Conservation (phyloP, 768 basidiomycete genomes). For the Russula brevipes region DNA sequence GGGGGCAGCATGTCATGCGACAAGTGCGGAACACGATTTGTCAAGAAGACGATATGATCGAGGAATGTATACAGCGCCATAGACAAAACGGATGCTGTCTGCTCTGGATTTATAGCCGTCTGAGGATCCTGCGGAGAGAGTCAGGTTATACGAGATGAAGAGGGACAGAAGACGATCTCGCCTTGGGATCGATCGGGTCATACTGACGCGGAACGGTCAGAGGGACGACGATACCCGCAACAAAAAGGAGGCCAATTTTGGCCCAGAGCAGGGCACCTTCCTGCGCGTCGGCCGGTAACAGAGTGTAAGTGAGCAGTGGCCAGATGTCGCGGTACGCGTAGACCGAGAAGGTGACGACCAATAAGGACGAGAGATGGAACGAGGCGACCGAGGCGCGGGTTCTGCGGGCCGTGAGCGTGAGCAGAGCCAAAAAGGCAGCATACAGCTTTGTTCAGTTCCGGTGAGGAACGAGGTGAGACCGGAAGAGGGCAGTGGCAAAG, state of each 20-base stretch:
- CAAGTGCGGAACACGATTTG: slow-evolving; percentile 42
- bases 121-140: slow-evolving; percentile 27
- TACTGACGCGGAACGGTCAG: slow-evolving; percentile 53
- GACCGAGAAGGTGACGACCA: slow-evolving; percentile 44
- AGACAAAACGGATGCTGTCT: slow-evolving; percentile 31
- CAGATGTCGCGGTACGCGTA: slow-evolving; percentile 57
- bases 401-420: slow-evolving; percentile 21
- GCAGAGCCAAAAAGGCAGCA: slow-evolving; percentile 24
- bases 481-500: not conserved
- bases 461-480: not conserved
- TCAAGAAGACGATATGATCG: slow-evolving; percentile 45
- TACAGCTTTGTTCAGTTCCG: slow-evolving; percentile 20
- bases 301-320: slow-evolving; percentile 53
- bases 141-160: not conserved
- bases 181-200: slow-evolving; percentile 51
- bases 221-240: slow-evolving; percentile 48
- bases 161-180: slow-evolving; percentile 23
- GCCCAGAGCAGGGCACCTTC: slow-evolving; percentile 52
- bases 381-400: slow-evolving; percentile 26
- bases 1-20: slow-evolving; percentile 41
- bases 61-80: slow-evolving; percentile 48
- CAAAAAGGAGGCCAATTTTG: slow-evolving; percentile 42
- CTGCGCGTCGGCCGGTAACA: slow-evolving; percentile 42
- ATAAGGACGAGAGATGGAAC: slow-evolving; percentile 44
- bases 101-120: slow-evolving; percentile 29